A percentile compares a stretch with the other conserved stretches of the same genome.
phyloP scores from a whole-genome alignment of 2,329 filamentous ascomycete genomes.

The Aquanectria penicillioides region DNA sequence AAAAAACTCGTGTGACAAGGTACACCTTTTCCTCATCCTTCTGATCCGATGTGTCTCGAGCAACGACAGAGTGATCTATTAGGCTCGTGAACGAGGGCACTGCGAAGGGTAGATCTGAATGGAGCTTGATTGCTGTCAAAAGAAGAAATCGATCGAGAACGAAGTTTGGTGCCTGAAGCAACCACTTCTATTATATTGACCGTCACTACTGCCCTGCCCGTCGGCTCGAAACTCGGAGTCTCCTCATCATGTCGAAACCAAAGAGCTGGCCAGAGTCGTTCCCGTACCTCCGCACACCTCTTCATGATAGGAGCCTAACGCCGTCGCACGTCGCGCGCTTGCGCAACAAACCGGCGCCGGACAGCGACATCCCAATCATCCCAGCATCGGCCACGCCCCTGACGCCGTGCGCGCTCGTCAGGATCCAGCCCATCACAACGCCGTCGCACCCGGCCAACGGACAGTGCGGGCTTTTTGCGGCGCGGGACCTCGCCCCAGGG shows the following conservation, averaged over 20 bases:
- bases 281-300: conserved; percentile 62
- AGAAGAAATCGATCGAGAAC: too few relatives aligned
- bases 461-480: conserved; percentile 70
- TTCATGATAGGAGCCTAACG: conserved; percentile 58
- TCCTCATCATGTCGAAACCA: conserved; percentile 53
- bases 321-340: conserved; percentile 53
- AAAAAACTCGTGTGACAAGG: too few relatives aligned
- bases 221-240: too few relatives aligned
- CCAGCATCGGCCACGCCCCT: conserved; percentile 45
- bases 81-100: too few relatives aligned
- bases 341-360: conserved; percentile 41
- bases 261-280: conserved; percentile 68
- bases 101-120: too few relatives aligned
- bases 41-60: too few relatives aligned
- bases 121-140: too few relatives aligned
- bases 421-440: conserved; percentile 63
- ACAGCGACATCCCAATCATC: conserved; percentile 36
- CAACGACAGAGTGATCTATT: too few relatives aligned
- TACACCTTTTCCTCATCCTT: too few relatives aligned
- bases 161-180: too few relatives aligned
- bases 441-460: conserved; percentile 65
- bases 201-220: too few relatives aligned
- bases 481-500: conserved; percentile 62
- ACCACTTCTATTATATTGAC: too few relatives aligned
- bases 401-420: conserved; percentile 60